Evolutionary conservation across 2,329 filamentous ascomycete genomes (phyloP).

Genomic region (Penicillium decumbens): DNA sequence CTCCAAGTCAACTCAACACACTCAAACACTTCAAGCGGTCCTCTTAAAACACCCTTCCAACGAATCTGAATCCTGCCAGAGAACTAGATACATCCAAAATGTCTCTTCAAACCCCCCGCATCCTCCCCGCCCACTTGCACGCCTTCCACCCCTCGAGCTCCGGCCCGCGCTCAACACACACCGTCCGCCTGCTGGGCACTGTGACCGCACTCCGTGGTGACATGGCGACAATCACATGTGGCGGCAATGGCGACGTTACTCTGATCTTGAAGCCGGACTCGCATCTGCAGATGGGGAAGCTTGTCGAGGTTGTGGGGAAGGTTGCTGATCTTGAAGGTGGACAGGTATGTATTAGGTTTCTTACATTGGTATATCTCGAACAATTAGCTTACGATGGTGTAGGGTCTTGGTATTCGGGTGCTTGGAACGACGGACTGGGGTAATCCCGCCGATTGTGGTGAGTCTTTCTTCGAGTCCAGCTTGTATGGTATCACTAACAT

Average conservation of each 20-base stretch:
- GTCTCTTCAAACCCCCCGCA: slow-evolving; percentile 72
- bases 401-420: slow-evolving; percentile 41
- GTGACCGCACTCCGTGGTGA: slow-evolving; percentile 79
- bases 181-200: slow-evolving; percentile 80
- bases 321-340: slow-evolving; percentile 42
- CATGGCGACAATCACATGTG: slow-evolving; percentile 72
- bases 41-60: background rate
- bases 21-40: background rate
- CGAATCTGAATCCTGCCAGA: background rate
- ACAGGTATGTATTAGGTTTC: slow-evolving; percentile 25
- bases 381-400: slow-evolving; percentile 5
- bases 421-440: slow-evolving; percentile 43
- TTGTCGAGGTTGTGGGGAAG: slow-evolving; percentile 47
- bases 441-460: slow-evolving; percentile 38
- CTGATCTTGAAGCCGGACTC: slow-evolving; percentile 62
- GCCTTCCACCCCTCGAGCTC: slow-evolving; percentile 58
- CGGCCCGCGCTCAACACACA: slow-evolving; percentile 47
- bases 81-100: slow-evolving; percentile 45
- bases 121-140: slow-evolving; percentile 74
- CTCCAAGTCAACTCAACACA: background rate
- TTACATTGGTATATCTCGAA: background rate
- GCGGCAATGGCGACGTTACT: slow-evolving; percentile 63
- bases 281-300: slow-evolving; percentile 42
- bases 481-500: background rate
- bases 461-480: slow-evolving; percentile 10